Conservation (phyloP, 495 filamentous ascomycete species). For the Neurospora sp. region DNA sequence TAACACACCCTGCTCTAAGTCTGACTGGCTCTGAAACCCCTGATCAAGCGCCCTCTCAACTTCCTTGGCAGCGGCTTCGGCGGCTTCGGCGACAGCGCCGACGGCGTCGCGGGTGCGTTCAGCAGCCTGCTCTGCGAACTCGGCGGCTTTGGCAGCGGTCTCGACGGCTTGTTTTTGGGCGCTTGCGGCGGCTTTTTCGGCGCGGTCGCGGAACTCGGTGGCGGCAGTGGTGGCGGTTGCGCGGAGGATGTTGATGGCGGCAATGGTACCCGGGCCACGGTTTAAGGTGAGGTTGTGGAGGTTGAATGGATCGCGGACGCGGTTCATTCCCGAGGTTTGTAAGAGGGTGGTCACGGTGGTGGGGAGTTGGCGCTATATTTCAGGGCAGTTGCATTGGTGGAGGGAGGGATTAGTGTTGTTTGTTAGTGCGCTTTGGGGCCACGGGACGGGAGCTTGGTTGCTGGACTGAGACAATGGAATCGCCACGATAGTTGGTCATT, state of each 20-base stretch:
- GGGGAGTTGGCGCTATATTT: background rate
- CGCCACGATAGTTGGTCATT: background rate
- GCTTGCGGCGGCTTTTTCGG: constrained; percentile 31
- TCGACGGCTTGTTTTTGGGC: constrained; percentile 34
- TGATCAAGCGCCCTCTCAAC: background rate
- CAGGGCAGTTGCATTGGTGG: background rate
- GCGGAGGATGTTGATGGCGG: constrained; percentile 36
- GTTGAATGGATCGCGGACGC: constrained; percentile 40
- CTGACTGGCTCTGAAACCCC: background rate
- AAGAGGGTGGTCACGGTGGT: background rate
- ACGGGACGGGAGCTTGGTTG: background rate
- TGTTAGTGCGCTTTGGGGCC: background rate
- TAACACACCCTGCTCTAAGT: background rate
- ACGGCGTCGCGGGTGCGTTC: background rate
- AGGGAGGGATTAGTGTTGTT: background rate
- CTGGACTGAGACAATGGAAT: background rate
- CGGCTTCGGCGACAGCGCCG: background rate
- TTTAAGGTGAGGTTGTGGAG: constrained; percentile 23
- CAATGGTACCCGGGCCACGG: constrained; percentile 7
- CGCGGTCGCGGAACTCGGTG: constrained; percentile 29
- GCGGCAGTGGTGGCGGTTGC: constrained; percentile 29
- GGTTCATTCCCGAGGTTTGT: constrained; percentile 29
- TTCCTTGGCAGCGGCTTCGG: background rate
- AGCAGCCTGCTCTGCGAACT: background rate
- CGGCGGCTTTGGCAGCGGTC: constrained; percentile 18